Percentiles rank a stretch among this genome's conserved stretches.
Conservation (phyloP, 129 eudicot genomes). For the Cynara cardunculus region DNA sequence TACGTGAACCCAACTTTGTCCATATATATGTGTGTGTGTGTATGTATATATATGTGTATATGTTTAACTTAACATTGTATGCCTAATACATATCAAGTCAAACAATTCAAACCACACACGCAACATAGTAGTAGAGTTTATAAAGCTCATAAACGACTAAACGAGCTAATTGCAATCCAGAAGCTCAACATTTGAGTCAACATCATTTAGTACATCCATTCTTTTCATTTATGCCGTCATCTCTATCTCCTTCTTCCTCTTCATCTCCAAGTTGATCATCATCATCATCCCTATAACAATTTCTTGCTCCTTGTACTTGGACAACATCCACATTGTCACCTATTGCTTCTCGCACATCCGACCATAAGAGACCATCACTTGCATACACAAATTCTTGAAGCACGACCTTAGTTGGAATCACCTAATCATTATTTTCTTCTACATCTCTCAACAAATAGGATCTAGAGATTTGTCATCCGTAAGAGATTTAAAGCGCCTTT, state of each 20-base stretch:
- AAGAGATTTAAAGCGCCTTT: not conserved
- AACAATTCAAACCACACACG: not conserved
- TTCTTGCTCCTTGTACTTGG: not conserved
- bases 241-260: no score
- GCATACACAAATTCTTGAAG: not conserved
- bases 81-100: not conserved
- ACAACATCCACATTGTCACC: not conserved
- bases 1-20: no score
- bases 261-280: not conserved
- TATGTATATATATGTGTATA: no score
- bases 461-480: not conserved
- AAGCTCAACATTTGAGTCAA: not conserved
- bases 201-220: not conserved
- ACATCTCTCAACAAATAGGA: slow-evolving; percentile 9
- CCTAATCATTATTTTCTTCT: not conserved
- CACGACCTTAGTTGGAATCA: not conserved
- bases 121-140: not conserved
- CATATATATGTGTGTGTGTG: no score
- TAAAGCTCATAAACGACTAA: not conserved
- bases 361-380: not conserved
- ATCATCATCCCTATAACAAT: not conserved
- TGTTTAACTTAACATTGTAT: no score
- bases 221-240: no score
- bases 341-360: not conserved
- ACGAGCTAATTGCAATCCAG: not conserved